Base-by-base conservation (phyloP, 345 rosid genomes). In the Ceriops tagal region DNA sequence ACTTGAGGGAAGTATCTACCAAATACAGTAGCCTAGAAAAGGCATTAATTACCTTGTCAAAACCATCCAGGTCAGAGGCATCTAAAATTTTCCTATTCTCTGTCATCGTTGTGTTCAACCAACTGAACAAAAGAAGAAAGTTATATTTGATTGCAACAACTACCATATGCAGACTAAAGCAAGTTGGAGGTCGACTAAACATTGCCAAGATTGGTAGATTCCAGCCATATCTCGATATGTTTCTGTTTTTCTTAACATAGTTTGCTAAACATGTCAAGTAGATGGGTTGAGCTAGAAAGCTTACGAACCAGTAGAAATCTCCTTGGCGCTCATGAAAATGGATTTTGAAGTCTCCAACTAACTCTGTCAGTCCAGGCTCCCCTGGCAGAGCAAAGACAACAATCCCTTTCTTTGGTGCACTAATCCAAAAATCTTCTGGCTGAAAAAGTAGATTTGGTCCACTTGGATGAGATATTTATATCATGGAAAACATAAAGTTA, bases 401-500 rank as follows among this genome's bases (percentile, higher is more conserved):
- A 4, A 88, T 78, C 73, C 97, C 97, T 78, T 93, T 93, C 83
- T 83, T 91, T 35, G 90, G 91, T 60, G 92, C 87, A 62, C 80
- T 87, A 55, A 89, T 83, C 96, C 98, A 91, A 77, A 85, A 93
- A 72, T 93, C 95, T 78, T 91, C 92, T 46, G 98, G 97, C 98
- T 91, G 83, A 53, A 80, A 32, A 69, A 62, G 70, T 27, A 21
- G 28, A 31, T 65, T 60, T 61, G 6, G 59, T 26, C 67, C 6
- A 22, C 59, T 67, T 61, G 34, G 66, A 69, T 74, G 72, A 78
- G 61, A 60, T 20, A 24, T 46, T 55, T 34, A 39, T 57, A 51
- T 51, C 39, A 66, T 32, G 56, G 58, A 46, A 58, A 32, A 66
- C 5, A 61, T 64, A 63, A 47, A 67, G 66, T 52, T 6, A 24